phyloP scores from a whole-genome alignment of 2,329 filamentous ascomycete species.

The Xenosphaeropsis pyriputrescens region DNA sequence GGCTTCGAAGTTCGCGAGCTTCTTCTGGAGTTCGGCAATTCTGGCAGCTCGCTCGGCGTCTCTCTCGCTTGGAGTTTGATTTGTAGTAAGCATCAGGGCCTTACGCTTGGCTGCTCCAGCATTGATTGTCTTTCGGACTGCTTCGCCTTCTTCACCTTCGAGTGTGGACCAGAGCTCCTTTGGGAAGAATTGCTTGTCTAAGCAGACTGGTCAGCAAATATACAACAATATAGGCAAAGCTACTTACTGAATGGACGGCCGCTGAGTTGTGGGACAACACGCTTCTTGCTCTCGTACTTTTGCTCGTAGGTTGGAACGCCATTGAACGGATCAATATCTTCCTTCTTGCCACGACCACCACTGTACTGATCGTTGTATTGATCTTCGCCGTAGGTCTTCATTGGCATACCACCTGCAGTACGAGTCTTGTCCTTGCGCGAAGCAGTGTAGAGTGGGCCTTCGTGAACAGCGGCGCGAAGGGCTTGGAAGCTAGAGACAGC shows the following conservation, averaged over 20 bases:
- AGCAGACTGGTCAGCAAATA: not conserved
- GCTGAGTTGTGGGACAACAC: conserved; percentile 36
- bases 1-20: conserved; percentile 9
- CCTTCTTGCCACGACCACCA: conserved; percentile 5
- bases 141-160: conserved; percentile 20
- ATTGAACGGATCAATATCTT: conserved; percentile 42
- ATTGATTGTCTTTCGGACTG: conserved; percentile 10
- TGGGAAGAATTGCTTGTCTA: conserved; percentile 43
- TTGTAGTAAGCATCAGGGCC: conserved; percentile 11
- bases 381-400: conserved; percentile 25
- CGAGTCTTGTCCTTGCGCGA: conserved; percentile 11
- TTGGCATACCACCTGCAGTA: conserved; percentile 29
- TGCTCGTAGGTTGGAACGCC: conserved; percentile 45
- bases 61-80: conserved; percentile 12
- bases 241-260: conserved; percentile 37
- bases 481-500: conserved; percentile 32
- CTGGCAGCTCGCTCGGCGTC: conserved; percentile 4
- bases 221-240: not conserved
- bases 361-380: conserved; percentile 19
- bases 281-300: conserved; percentile 39
- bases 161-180: conserved; percentile 39
- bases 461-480: conserved; percentile 37
- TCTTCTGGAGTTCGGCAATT: conserved; percentile 14
- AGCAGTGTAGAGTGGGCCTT: conserved; percentile 38
- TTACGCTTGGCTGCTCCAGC: conserved; percentile 14